Percentiles rank a stretch among this genome's conserved stretches.
Conservation (phyloP, 1,139 yeast species). For the Magnusiomyces ingens region DNA sequence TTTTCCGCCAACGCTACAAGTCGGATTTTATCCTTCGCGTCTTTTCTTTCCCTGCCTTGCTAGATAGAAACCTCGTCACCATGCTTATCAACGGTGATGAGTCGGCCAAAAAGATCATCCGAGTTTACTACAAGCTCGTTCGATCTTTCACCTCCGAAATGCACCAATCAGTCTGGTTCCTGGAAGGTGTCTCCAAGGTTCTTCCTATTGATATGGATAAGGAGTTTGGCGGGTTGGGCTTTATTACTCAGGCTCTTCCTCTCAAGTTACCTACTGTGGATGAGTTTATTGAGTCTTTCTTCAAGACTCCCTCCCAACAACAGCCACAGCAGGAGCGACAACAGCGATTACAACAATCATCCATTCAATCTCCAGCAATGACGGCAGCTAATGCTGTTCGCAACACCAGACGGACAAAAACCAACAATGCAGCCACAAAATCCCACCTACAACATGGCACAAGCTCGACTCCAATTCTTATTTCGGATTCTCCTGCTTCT, state of each 20-base stretch:
- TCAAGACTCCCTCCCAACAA: neutral
- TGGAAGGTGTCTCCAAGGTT: conserved; percentile 85
- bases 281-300: neutral
- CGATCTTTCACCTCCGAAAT: conserved; percentile 77
- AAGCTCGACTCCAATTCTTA: no score
- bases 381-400: no score
- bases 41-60: conserved; percentile 87
- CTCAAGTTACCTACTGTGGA: conserved; percentile 11
- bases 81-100: conserved; percentile 77
- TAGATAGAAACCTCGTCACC: conserved; percentile 71
- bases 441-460: no score
- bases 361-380: no score
- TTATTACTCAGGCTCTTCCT: conserved; percentile 33
- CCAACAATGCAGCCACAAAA: no score
- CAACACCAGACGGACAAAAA: no score
- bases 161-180: conserved; percentile 88
- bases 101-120: conserved; percentile 82
- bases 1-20: conserved; percentile 69
- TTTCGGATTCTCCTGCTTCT: no score
- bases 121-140: conserved; percentile 75
- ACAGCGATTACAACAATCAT: no score
- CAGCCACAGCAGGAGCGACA: no score
- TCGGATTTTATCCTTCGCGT: conserved; percentile 81
- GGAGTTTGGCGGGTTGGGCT: conserved; percentile 35
- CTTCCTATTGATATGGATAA: conserved; percentile 40